Evolutionary conservation across 1,284 basidiomycete species (phyloP), one percentile per base, ranked within the genome.

Genomic region (Ceratobasidium sp.): DNA sequence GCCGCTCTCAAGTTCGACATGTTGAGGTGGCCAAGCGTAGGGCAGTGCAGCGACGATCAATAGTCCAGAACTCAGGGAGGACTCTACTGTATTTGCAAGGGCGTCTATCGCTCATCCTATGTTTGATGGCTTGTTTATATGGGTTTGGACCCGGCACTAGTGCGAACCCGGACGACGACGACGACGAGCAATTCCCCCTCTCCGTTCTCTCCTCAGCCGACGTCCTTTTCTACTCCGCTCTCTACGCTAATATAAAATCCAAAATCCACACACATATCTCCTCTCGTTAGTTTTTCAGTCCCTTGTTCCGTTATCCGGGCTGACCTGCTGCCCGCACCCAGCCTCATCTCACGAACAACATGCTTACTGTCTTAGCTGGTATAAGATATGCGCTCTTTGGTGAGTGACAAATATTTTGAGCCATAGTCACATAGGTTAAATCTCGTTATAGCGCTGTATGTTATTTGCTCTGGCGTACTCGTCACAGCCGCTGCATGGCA

Each of bases 331-430:
- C 2, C 50, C 23, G 32, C 21, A 28, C n/a, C 35, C 52, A 69
- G 64, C 64, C 64, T 69, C 64, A 52, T 69, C 38, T 69, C 50
- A 69, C 64, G 64, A 69, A 47, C 50, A 69, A 57, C 28, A 69
- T 69, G 64, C 23, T 69, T 52, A 69, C 35, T 69, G 64, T 69
- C 64, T 69, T 69, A 69, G 64, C 64, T 69, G 64, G 64, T 69
- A 69, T 69, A 69, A 69, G 64, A 69, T 69, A 69, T 69, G 64
- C 64, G 52, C 32, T 69, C 46, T 69, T 69, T 69, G 64, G 64
- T 69, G 38, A 46, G 44, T 2, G 26, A 16, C 18, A 1, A 13
- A 9, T 9, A 30, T 8, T 44, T 44, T 55, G 16, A 1, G 8
- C 41, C 26, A 18, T 32, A 18, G 7, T 44, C 46, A 18, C 23